A percentile compares a stretch with the other conserved stretches of the same genome.
These are phyloP conservation scores for Porodaedalea pini DNA, from an alignment of 1,284 basidiomycete species.

Conservation along the genomic window DNA sequence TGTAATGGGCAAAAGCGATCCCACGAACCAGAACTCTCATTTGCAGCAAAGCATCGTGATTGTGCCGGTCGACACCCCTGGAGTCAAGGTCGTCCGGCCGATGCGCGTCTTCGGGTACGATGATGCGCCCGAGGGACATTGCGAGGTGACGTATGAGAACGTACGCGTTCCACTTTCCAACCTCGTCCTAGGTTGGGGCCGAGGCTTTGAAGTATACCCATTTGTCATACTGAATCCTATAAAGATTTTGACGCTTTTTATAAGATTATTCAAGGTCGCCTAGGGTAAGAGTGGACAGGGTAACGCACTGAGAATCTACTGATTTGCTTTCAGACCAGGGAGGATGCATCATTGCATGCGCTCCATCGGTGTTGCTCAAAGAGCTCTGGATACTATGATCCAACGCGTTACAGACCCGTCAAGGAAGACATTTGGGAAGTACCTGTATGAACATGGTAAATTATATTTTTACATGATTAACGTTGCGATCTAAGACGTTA, in stretches of 20 bases:
- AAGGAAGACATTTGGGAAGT: conserved; percentile 93
- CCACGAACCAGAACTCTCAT: conserved; percentile 68
- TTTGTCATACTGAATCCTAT: background rate
- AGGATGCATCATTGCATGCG: conserved; percentile 99
- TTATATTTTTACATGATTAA: conserved; percentile 16
- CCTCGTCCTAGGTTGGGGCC: conserved; percentile 89
- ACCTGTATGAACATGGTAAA: conserved; percentile 85
- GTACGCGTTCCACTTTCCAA: conserved; percentile 85
- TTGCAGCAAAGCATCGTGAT: conserved; percentile 92
- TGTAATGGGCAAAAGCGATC: conserved; percentile 90
- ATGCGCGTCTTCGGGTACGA: conserved; percentile 95
- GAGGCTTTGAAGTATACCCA: conserved; percentile 77
- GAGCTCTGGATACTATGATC: conserved; percentile 85
- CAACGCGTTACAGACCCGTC: conserved; percentile 87
- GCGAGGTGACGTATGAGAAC: conserved; percentile 92
- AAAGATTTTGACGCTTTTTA: conserved; percentile 5
- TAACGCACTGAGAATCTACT: background rate
- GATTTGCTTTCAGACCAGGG: conserved; percentile 61
- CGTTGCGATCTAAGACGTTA: conserved; percentile 41
- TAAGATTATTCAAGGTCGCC: conserved; percentile 93
- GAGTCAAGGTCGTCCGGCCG: conserved; percentile 85
- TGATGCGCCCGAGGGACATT: conserved; percentile 94
- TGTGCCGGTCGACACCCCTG: conserved; percentile 83
- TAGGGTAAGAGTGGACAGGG: conserved; percentile 60
- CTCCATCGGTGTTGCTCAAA: conserved; percentile 85